Evolutionary conservation across 1,284 basidiomycete species (phyloP).

Genomic region (Melampsora americana): DNA sequence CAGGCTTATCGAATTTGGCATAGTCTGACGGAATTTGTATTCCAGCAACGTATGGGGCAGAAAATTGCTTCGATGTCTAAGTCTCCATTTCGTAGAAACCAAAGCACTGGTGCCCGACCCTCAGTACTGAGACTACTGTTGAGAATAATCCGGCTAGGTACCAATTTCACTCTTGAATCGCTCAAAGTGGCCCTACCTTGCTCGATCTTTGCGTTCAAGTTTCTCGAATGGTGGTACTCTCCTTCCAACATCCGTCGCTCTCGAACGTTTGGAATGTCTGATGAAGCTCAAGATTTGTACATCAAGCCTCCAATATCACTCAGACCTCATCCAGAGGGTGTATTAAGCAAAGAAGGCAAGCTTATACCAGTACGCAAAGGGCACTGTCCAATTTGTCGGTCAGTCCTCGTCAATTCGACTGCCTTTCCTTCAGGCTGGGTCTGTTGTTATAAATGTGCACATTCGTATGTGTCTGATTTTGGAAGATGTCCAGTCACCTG

Average conservation of each 20-base stretch:
- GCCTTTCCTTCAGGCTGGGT: constrained; percentile 89
- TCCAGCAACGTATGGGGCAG: constrained; percentile 50
- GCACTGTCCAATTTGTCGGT: constrained; percentile 75
- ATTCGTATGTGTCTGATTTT: constrained; percentile 74
- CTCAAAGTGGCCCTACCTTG: constrained; percentile 80
- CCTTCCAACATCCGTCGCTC: constrained; percentile 63
- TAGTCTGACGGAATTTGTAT: constrained; percentile 58
- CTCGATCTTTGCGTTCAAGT: constrained; percentile 93
- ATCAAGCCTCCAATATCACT: constrained; percentile 73
- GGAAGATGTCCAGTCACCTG: constrained; percentile 79
- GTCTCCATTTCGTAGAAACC: constrained; percentile 55
- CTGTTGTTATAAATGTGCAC: constrained; percentile 89
- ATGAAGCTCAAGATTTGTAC: constrained; percentile 35
- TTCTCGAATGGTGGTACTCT: constrained; percentile 99
- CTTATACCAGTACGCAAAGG: constrained; percentile 66
- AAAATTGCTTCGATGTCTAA: constrained; percentile 46
- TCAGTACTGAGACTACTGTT: neutral
- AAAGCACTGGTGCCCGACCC: constrained; percentile 6
- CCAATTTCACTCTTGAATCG: constrained; percentile 32
- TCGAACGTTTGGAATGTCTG: constrained; percentile 57
- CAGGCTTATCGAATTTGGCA: neutral
- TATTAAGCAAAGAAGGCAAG: constrained; percentile 48
- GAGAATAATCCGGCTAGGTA: constrained; percentile 8
- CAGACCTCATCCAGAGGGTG: constrained; percentile 67
- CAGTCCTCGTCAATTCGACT: constrained; percentile 77